Percentiles rank a stretch among this genome's conserved stretches.
phyloP scores from a whole-genome alignment of 768 basidiomycete genomes.

The Roridomyces roridus region DNA sequence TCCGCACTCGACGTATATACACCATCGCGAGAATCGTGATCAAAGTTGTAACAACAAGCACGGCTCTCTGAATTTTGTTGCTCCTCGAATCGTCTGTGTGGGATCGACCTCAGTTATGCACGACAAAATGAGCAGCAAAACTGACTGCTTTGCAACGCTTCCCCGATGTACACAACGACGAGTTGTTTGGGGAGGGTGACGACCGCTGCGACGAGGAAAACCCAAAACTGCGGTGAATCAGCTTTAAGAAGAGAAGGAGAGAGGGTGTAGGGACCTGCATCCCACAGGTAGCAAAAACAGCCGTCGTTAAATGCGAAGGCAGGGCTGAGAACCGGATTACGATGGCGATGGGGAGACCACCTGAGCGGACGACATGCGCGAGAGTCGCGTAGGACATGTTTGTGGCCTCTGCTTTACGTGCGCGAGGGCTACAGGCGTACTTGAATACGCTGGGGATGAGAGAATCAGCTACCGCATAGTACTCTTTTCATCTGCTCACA shows the following conservation, averaged over 20 bases:
- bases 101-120: no score
- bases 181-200: conserved; percentile 71
- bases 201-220: conserved; percentile 63
- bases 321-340: conserved; percentile 81
- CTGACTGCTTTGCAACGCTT: conserved; percentile 15
- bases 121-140: no score
- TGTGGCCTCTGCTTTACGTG: conserved; percentile 69
- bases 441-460: conserved; percentile 79
- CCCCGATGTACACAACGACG: conserved; percentile 70
- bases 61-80: no score
- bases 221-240: no score
- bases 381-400: conserved; percentile 66
- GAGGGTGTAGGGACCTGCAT: no score
- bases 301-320: conserved; percentile 81
- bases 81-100: no score
- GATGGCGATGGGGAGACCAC: conserved; percentile 84
- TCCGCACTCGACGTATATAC: no score
- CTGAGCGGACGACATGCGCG: conserved; percentile 77
- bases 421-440: conserved; percentile 74
- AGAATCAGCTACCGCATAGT: no score
- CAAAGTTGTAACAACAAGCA: no score
- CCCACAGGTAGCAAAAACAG: conserved; percentile 69
- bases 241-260: no score
- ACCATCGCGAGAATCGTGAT: no score
- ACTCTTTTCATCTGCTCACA: no score